phyloP scores from a whole-genome alignment of 2,329 filamentous ascomycete species.

The Colletotrichum euphorbiae region DNA sequence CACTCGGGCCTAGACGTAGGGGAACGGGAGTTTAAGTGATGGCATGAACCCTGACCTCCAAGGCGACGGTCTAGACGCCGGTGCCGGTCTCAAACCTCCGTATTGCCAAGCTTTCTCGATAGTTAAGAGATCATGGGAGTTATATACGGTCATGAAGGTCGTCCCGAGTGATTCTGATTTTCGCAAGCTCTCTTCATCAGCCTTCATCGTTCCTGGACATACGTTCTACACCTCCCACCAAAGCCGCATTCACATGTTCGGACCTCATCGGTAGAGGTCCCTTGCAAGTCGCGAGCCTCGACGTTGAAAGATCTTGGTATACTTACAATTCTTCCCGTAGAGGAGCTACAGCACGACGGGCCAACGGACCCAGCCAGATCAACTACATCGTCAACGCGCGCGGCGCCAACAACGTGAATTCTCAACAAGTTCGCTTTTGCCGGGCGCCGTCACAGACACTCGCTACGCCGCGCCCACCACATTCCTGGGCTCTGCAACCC shows the following conservation, averaged over 20 bases:
- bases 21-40: no score
- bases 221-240: neutral
- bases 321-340: fast-evolving
- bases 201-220: neutral
- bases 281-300: neutral
- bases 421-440: constrained; percentile 15
- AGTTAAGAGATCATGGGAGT: no score
- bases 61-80: no score
- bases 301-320: fast-evolving
- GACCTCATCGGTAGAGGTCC: neutral
- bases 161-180: neutral
- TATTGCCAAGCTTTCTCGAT: no score
- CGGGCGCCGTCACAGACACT: constrained; percentile 2
- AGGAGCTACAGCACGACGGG: neutral
- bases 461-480: constrained; percentile 8
- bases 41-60: no score
- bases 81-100: no score
- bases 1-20: no score
- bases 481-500: constrained; percentile 14
- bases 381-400: constrained; percentile 23
- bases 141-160: no score
- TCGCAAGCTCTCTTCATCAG: no score
- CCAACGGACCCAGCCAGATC: constrained; percentile 16
- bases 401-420: constrained; percentile 7
- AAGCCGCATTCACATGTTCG: neutral